phyloP scores from a whole-genome alignment of 345 rosid species.

The Alliaria petiolata region DNA sequence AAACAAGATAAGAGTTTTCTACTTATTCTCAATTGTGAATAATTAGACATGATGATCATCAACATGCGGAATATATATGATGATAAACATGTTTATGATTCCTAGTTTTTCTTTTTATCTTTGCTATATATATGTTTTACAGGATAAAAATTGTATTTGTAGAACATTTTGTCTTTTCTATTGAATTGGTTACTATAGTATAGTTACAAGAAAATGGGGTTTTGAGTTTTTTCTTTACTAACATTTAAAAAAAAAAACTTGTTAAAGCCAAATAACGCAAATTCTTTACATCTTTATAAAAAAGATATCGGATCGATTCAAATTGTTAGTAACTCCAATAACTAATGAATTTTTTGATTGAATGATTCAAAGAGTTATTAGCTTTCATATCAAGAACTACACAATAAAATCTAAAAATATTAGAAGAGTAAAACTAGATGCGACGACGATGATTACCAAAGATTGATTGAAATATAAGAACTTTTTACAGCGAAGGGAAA shows the following conservation, averaged over 20 bases:
- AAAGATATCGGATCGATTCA: too few relatives aligned
- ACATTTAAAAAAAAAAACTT: background rate
- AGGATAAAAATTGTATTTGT: too few relatives aligned
- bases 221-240: too few relatives aligned
- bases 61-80: too few relatives aligned
- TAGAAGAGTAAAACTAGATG: background rate
- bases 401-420: too few relatives aligned
- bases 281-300: too few relatives aligned
- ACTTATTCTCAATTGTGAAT: background rate
- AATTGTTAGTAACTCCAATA: background rate
- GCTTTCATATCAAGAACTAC: too few relatives aligned
- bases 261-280: background rate
- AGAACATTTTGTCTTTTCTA: background rate
- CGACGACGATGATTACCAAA: background rate
- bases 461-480: background rate
- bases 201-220: too few relatives aligned
- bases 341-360: background rate
- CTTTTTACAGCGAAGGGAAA: too few relatives aligned
- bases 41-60: background rate
- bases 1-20: slow-evolving; percentile 13
- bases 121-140: too few relatives aligned
- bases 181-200: background rate
- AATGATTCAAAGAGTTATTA: background rate
- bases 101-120: too few relatives aligned
- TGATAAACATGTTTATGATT: too few relatives aligned